These are phyloP conservation scores for Penicillium fuscoglaucum DNA, from an alignment of 2,329 filamentous ascomycete genomes.

Conservation along the genomic window DNA sequence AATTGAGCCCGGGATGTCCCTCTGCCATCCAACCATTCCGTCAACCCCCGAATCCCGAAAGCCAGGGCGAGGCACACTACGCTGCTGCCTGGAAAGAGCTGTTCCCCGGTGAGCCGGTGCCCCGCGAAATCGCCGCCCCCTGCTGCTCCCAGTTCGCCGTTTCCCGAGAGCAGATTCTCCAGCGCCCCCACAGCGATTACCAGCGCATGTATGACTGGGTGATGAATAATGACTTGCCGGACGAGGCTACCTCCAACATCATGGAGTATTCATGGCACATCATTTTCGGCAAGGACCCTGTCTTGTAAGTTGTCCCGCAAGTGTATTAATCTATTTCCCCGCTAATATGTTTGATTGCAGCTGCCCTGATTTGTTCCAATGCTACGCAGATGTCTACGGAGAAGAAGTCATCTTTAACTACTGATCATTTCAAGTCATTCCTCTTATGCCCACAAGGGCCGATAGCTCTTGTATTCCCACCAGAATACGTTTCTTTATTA, in stretches of 20 bases:
- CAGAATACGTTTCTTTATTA: background rate
- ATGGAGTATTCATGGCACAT: slow-evolving; percentile 67
- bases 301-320: slow-evolving; percentile 32
- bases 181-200: slow-evolving; percentile 54
- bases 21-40: slow-evolving; percentile 33
- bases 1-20: slow-evolving; percentile 34
- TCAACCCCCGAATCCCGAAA: slow-evolving; percentile 22
- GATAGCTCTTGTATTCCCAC: background rate
- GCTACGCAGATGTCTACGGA: slow-evolving; percentile 29
- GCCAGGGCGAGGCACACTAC: slow-evolving; percentile 31
- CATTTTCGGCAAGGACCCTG: slow-evolving; percentile 44
- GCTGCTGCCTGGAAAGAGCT: slow-evolving; percentile 31
- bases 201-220: slow-evolving; percentile 59
- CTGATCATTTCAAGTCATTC: background rate
- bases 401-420: slow-evolving; percentile 22
- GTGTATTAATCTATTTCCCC: background rate
- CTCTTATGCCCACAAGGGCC: background rate
- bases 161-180: slow-evolving; percentile 51
- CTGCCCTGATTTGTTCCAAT: slow-evolving; percentile 28
- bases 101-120: slow-evolving; percentile 38
- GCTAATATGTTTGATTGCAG: slow-evolving; percentile 15
- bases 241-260: slow-evolving; percentile 57
- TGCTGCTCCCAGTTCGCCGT: slow-evolving; percentile 67
- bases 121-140: slow-evolving; percentile 52
- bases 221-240: slow-evolving; percentile 52